These are phyloP conservation scores for Fistulinella cinereoalba DNA, from an alignment of 1,284 basidiomycete genomes.

Conservation along the genomic window DNA sequence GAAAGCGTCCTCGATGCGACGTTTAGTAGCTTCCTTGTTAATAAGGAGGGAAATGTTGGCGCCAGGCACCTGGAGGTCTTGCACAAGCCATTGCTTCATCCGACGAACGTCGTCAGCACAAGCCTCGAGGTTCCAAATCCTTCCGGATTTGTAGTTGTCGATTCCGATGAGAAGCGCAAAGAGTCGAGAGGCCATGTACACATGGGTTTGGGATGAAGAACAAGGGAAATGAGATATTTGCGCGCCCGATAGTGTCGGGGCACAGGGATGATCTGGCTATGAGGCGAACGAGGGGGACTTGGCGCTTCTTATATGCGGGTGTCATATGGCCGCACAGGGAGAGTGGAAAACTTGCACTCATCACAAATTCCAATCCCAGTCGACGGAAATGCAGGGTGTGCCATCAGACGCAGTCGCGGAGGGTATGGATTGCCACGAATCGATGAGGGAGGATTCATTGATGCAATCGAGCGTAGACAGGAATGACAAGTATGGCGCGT, in stretches of 20 bases:
- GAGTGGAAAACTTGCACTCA: constrained; percentile 1
- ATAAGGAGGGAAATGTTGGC: constrained; percentile 54
- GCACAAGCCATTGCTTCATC: constrained; percentile 52
- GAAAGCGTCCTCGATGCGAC: constrained; percentile 55
- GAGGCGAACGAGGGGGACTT: background rate
- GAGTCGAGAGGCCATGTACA: constrained; percentile 44
- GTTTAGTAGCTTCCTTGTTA: constrained; percentile 57
- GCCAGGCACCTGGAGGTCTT: constrained; percentile 55
- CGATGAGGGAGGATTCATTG: constrained; percentile 2
- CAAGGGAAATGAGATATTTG: constrained; percentile 2
- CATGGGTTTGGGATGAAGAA: constrained; percentile 8
- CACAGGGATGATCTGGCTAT: constrained; percentile 9
- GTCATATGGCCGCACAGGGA: constrained; percentile 5
- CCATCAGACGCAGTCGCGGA: constrained; percentile 20
- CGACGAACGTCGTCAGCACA: constrained; percentile 59
- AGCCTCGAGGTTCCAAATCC: constrained; percentile 61
- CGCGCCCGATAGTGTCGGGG: constrained; percentile 7
- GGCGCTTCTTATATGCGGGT: constrained; percentile 23
- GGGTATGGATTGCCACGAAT: constrained; percentile 5
- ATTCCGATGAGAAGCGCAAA: constrained; percentile 65
- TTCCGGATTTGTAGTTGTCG: constrained; percentile 60
- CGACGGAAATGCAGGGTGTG: constrained; percentile 23
- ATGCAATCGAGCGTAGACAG: constrained; percentile 2
- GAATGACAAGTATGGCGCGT: constrained; percentile 8
- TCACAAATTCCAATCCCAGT: constrained; percentile 5